Evolutionary conservation across 23 red algal species (phyloP), one percentile per base, ranked within the genome.

Genomic region (Gracilaria domingensis): DNA sequence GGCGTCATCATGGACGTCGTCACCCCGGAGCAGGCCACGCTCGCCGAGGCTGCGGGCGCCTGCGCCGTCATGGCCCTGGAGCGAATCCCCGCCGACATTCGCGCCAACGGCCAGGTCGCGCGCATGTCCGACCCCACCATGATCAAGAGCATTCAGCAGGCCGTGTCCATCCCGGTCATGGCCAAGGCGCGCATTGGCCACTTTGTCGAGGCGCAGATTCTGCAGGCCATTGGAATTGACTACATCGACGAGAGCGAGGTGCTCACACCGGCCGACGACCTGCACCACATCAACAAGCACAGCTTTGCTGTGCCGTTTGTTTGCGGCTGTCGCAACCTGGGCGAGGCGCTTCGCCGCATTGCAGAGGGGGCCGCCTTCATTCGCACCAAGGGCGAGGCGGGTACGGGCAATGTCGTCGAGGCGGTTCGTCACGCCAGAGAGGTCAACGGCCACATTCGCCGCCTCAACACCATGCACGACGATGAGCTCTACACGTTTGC

Each of bases 1-100:
- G 97, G 97, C 57, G 97, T 99, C 85, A 99, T 99, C 58, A 99
- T 99, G 97, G 97, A 99, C 74, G 97, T 99, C 66, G 97, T 99
- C 8, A 99, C 97, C 12, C 97, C 97, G 17, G 97, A 96, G 59
- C 97, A 99, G 84, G 97, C 97, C 2, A 59, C 73, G 34, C 87
- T 99, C 36, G 97, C 97, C 30, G 97, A 96, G 83, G 69, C 88
- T 36, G 97, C 97, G 0, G 97, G 97, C 30, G 97, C 97, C 66
- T 99, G 97, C 84, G 97, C 97, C 47, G 97, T 99, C 50, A 99
- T 99, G 97, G 97, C 97, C 13, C 82, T 99, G 85, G 97, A 99
- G 82, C 91, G 95, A 8, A 99, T 99, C 87, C 97, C 97, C 7
- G 97, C 97, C 9, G 97, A 99, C 79, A 99, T 99, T 64, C 97